These are phyloP conservation scores for Scheffersomyces titani DNA, from an alignment of 1,139 yeast species.

Conservation along the genomic window DNA sequence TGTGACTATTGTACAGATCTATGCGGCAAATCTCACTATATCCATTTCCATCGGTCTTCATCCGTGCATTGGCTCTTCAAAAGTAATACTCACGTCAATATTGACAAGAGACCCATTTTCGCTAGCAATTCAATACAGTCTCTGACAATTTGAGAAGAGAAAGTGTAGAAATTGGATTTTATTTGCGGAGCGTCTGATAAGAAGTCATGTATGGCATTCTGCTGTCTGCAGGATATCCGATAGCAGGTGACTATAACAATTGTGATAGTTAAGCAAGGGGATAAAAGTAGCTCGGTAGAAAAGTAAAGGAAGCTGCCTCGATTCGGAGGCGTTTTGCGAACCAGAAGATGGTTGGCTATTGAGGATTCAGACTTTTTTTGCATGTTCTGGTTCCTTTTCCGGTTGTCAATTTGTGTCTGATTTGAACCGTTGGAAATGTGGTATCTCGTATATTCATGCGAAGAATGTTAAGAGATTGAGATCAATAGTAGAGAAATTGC, in stretches of 20 bases:
- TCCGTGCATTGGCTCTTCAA: background rate
- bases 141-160: background rate
- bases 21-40: background rate
- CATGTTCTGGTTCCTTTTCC: background rate
- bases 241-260: background rate
- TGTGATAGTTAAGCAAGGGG: background rate
- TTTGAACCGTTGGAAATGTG: background rate
- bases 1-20: background rate
- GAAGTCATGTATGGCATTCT: background rate
- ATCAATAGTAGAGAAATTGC: background rate
- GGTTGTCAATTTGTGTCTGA: background rate
- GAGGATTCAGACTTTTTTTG: background rate
- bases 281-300: background rate
- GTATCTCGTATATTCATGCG: background rate
- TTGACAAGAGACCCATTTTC: slow-evolving; percentile 16
- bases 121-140: background rate
- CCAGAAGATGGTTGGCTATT: background rate
- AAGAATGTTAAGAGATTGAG: background rate
- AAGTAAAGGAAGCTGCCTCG: background rate
- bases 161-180: background rate
- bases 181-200: background rate
- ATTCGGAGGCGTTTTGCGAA: background rate
- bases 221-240: background rate
- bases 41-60: background rate
- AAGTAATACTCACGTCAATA: slow-evolving; percentile 16